Evolutionary conservation across 2,329 filamentous ascomycete species (phyloP), one percentile per base, ranked within the genome.

Genomic region (Penicillium sp.): DNA sequence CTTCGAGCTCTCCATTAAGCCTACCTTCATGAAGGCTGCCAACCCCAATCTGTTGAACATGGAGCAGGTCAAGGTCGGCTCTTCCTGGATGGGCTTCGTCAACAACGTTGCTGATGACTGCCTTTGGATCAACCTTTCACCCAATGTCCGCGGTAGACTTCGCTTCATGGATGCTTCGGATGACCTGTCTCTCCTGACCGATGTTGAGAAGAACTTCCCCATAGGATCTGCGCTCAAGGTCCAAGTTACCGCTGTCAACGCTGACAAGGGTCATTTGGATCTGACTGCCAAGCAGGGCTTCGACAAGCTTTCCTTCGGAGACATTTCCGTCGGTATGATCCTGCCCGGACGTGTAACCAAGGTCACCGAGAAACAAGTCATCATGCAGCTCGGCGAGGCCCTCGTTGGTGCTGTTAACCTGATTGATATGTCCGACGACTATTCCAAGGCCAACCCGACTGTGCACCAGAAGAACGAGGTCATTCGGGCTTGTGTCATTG

Each of bases 61-160:
- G 29, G 85, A 89, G 24, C 83, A 89, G 54, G 76, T 99, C 56
- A 79, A 87, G 63, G 76, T 84, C 46, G 91, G 88, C 16, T 86
- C 87, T 16, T 83, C 81, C 2, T 85, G 89, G 72, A 72, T 95
- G 46, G 92, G 88, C 1, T 97, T 93, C 66, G 84, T 99, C 68
- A 99, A 97, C 79, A 97, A 96, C 67, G 80, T 93, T 56, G 83
- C 83, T 21, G 81, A 89, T 26, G 85, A 89, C 59, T 89, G 83
- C 66, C 79, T 96, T 21, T 97, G 94, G 93, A 87, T 95, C 42
- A 96, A 91, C 66, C 75, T 99, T 21, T 90, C 92, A 1, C 91
- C 94, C 6, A 90, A 87, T 47, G 85, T 99, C 15, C 86, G 92
- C 53, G 94, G 94, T 51, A 85, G 91, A 46, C 84, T 99, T 51